phyloP scores from a whole-genome alignment of 2,329 filamentous ascomycete species.

The Claviceps maximensis region DNA sequence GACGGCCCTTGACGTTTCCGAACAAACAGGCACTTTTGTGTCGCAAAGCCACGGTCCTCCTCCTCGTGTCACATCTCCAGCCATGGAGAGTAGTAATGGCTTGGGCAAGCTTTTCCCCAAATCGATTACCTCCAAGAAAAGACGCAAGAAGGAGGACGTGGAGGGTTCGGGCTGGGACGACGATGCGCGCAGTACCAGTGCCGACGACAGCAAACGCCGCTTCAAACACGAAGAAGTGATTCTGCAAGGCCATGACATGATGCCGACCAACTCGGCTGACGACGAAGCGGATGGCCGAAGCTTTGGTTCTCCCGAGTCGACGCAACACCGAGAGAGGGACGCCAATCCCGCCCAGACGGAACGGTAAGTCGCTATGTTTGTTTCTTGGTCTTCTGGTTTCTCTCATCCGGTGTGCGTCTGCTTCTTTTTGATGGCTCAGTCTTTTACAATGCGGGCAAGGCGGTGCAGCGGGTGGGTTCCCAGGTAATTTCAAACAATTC shows the following conservation, averaged over 20 bases:
- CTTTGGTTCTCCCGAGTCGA: constrained; percentile 22
- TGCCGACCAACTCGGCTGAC: constrained; percentile 17
- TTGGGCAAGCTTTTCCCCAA: constrained; percentile 41
- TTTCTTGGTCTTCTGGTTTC: background rate
- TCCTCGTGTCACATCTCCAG: background rate
- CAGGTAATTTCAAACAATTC: too few species aligned
- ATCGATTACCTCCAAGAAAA: constrained; percentile 34
- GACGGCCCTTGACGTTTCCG: too few species aligned
- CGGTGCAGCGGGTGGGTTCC: too few species aligned
- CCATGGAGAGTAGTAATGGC: constrained; percentile 16
- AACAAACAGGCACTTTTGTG: too few species aligned
- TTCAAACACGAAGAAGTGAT: constrained; percentile 22
- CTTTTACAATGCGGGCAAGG: too few species aligned
- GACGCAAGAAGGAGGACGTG: constrained; percentile 31
- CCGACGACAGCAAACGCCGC: constrained; percentile 13
- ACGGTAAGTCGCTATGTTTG: background rate
- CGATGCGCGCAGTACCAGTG: constrained; percentile 20
- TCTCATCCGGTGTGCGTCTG: background rate
- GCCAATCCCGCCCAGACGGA: constrained; percentile 12
- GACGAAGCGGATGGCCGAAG: constrained; percentile 20
- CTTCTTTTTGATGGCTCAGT: too few species aligned
- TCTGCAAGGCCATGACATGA: constrained; percentile 21
- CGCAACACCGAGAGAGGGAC: constrained; percentile 15
- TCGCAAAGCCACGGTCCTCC: too few species aligned
- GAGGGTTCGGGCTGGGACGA: constrained; percentile 15